Percentiles rank a stretch among this genome's conserved stretches.
Evolutionary conservation across 2,329 filamentous ascomycete genomes (phyloP).

Genomic region (Fusarium denticulatum): DNA sequence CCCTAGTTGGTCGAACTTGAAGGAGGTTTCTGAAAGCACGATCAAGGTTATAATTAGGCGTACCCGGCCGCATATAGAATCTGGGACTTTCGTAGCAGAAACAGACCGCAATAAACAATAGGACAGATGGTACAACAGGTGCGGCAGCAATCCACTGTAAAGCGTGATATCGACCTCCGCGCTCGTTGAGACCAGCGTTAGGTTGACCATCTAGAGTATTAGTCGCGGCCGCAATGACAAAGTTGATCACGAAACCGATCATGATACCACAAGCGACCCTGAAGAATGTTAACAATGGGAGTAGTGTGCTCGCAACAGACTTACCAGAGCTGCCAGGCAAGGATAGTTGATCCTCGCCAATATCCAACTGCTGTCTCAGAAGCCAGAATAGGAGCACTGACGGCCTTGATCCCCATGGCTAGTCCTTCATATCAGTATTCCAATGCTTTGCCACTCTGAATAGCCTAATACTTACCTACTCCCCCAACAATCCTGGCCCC

Average conservation of each 20-base stretch:
- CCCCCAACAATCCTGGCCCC: conserved; percentile 40
- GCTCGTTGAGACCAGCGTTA: not conserved
- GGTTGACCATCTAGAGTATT: not conserved
- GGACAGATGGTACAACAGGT: conserved; percentile 48
- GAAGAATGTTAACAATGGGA: not conserved
- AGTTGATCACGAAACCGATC: conserved; percentile 37
- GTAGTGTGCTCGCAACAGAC: conserved; percentile 17
- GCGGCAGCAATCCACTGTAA: conserved; percentile 50
- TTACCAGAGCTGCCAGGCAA: conserved; percentile 59
- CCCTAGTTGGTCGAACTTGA: conserved; percentile 46
- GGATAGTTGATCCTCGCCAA: conserved; percentile 59
- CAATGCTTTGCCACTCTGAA: not conserved
- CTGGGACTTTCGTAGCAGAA: conserved; percentile 55
- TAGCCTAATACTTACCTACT: conserved; percentile 10
- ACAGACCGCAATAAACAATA: conserved; percentile 47
- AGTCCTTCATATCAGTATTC: not conserved
- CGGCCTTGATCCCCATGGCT: conserved; percentile 61
- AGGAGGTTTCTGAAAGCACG: conserved; percentile 48
- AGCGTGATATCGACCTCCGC: conserved; percentile 13
- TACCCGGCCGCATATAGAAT: conserved; percentile 50
- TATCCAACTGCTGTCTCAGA: conserved; percentile 58
- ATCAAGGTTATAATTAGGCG: conserved; percentile 47
- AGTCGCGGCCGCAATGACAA: conserved; percentile 23
- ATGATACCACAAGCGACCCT: conserved; percentile 43
- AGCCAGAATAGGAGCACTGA: conserved; percentile 58